Conservation (phyloP, 306 rosid genomes). For the Nissolia schottii region DNA sequence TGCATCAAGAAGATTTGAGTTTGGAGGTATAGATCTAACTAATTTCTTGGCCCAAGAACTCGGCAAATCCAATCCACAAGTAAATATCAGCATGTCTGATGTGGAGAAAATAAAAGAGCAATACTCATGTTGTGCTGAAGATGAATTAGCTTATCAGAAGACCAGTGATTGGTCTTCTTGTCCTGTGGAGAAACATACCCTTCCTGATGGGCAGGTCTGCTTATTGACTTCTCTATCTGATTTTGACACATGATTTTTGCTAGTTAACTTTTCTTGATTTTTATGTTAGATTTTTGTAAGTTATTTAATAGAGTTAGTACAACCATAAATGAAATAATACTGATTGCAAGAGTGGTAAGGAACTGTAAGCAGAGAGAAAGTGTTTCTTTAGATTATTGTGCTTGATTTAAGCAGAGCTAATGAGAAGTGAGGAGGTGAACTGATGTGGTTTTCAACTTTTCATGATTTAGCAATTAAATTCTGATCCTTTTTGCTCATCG, state of each 20-base stretch:
- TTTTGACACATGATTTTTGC: neutral
- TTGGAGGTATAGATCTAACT: conserved; percentile 87
- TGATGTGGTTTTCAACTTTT: neutral
- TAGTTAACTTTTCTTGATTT: neutral
- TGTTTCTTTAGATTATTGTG: neutral
- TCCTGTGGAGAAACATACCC: conserved; percentile 70
- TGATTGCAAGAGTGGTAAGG: neutral
- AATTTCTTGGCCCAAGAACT: conserved; percentile 81
- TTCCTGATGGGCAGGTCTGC: conserved; percentile 95
- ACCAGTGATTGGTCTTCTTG: conserved; percentile 43
- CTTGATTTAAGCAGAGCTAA: neutral
- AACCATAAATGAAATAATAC: neutral
- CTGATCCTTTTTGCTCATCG: neutral
- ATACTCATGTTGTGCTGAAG: conserved; percentile 83
- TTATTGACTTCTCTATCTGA: conserved; percentile 5
- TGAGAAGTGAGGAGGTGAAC: neutral
- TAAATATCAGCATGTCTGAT: conserved; percentile 63
- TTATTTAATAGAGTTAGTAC: neutral
- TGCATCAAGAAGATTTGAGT: conserved; percentile 83
- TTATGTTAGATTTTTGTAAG: conserved; percentile 3
- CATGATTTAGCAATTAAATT: neutral
- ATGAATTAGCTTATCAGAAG: conserved; percentile 83
- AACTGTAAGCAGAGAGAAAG: neutral
- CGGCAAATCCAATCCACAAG: conserved; percentile 63
- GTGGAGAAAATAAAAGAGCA: conserved; percentile 83